Evolutionary conservation across 2,329 filamentous ascomycete species (phyloP), one percentile per base, ranked within the genome.

Genomic region (Colletotrichum magnum): DNA sequence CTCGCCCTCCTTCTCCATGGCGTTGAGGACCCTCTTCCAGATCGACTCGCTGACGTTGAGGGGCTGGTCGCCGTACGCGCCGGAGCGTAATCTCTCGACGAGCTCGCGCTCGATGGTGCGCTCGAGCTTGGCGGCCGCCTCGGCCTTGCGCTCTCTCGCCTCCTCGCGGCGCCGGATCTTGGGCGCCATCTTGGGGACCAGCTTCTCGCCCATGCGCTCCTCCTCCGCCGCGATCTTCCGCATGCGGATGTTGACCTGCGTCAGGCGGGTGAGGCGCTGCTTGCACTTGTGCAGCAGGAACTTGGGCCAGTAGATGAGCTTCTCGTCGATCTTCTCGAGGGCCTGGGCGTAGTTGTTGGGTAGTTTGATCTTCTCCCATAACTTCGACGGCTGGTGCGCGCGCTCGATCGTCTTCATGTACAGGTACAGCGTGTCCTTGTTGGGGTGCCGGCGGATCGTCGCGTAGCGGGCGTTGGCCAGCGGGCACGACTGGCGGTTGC

Each of bases 341-440:
- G 96, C 96, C 78, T 95, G 91, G 89, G 43, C 32, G 81, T 98
- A 98, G 85, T 98, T 98, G 75, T 90, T 89, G 32, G 94, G 94
- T 41, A 99, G 86, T 78, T 94, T 93, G 79, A 98, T 94, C 74
- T 92, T 91, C 83, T 98, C 94, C 96, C 96, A 99, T 84, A 95
- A 90, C 82, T 97, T 97, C 68, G 90, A 92, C 1, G 95, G 96
- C 82, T 95, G 89, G 80, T 95, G 95, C 13, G 92, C 88, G 71
- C 96, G 93, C 85, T 97, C 94, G 74, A 95, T 89, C 5, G 94
- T 96, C 85, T 98, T 98, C 88, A 97, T 97, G 87, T 97, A 98
- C 66, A 98, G 91, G 83, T 98, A 98, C 72, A 98, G 88, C 9
- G 90, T 90, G 72, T 93, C 93, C 61, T 93, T 95, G 70, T 81